Evolutionary conservation across 2,329 filamentous ascomycete genomes (phyloP).

Genomic region (Talaromyces amestolkiae): DNA sequence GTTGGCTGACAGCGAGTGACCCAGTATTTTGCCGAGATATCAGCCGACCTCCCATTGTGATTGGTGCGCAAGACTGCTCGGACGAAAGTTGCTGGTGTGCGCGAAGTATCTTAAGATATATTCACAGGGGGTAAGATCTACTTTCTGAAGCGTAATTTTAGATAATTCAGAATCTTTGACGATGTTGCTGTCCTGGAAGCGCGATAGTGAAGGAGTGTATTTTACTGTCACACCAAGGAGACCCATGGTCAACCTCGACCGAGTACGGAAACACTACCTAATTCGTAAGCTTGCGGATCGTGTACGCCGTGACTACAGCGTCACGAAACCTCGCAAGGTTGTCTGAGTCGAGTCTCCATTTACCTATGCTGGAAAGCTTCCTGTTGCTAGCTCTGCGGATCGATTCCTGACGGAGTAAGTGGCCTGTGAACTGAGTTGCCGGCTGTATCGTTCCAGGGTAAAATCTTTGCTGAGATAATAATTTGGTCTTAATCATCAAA

Average conservation of each 20-base stretch:
- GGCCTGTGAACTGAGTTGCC: background rate
- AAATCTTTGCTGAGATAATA: background rate
- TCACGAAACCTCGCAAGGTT: background rate
- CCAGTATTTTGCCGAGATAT: conserved; percentile 1
- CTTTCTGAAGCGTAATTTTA: background rate
- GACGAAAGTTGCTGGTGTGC: background rate
- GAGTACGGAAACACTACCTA: background rate
- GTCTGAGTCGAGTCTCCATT: background rate
- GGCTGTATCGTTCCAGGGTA: background rate
- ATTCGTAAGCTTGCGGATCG: background rate
- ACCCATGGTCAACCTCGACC: background rate
- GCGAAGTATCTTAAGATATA: background rate
- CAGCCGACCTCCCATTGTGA: background rate
- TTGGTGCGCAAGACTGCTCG: background rate
- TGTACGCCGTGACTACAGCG: background rate
- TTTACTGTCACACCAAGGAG: background rate
- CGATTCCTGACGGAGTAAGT: background rate
- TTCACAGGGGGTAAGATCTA: background rate
- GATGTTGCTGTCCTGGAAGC: background rate
- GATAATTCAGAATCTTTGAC: background rate
- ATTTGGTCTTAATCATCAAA: background rate
- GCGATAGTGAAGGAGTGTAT: background rate
- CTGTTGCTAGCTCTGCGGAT: background rate
- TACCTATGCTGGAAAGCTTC: background rate
- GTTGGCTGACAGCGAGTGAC: background rate